These are phyloP conservation scores for Ophiostoma novo-ulmi DNA, from an alignment of 2,329 filamentous ascomycete species.

Conservation along the genomic window DNA sequence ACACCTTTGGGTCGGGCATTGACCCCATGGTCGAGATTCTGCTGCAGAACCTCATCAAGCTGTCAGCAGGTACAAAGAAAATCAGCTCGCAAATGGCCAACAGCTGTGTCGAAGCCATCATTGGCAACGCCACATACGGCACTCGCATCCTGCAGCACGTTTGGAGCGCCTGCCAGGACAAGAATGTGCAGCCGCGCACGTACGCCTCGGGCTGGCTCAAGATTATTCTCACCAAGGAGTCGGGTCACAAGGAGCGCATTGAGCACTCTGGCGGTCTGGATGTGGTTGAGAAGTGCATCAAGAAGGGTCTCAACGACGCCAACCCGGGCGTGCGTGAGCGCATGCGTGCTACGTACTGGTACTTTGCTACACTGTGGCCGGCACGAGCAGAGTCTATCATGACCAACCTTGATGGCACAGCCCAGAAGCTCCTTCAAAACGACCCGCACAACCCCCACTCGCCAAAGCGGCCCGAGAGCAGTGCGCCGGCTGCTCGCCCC, in stretches of 20 bases:
- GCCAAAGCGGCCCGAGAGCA: constrained; percentile 46
- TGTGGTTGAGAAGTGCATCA: constrained; percentile 78
- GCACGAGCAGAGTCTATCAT: constrained; percentile 70
- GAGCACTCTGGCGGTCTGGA: constrained; percentile 83
- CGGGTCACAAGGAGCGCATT: constrained; percentile 71
- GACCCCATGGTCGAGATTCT: constrained; percentile 87
- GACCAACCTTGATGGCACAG: constrained; percentile 68
- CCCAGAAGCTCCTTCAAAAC: constrained; percentile 74
- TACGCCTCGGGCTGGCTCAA: constrained; percentile 79
- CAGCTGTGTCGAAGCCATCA: constrained; percentile 70
- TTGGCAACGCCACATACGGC: constrained; percentile 74
- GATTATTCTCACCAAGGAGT: constrained; percentile 72
- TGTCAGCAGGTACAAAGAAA: constrained; percentile 86
- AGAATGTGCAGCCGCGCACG: constrained; percentile 80
- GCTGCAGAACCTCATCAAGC: constrained; percentile 82
- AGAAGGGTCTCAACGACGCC: constrained; percentile 80
- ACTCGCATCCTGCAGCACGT: constrained; percentile 80
- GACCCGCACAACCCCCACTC: constrained; percentile 76
- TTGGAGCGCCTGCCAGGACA: constrained; percentile 77
- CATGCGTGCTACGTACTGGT: constrained; percentile 83
- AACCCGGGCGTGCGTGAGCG: constrained; percentile 86
- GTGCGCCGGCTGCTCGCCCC: constrained; percentile 41
- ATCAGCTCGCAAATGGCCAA: constrained; percentile 84
- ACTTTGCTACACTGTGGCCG: constrained; percentile 72
- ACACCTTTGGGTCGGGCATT: constrained; percentile 67